These are phyloP conservation scores for Monosporascus sp. DNA, from an alignment of 2,329 filamentous ascomycete species.

Conservation along the genomic window DNA sequence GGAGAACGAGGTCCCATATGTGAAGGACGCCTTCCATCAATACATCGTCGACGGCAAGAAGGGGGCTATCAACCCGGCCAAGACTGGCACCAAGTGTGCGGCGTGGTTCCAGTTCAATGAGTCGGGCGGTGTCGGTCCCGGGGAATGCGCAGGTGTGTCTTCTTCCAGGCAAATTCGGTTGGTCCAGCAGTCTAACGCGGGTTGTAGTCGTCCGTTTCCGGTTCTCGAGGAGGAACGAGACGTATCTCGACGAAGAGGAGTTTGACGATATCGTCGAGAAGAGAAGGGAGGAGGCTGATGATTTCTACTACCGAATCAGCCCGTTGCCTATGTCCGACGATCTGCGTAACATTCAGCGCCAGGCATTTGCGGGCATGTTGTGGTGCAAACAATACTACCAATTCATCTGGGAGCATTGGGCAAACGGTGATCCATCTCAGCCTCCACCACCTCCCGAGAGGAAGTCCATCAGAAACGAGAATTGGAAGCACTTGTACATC, in stretches of 20 bases:
- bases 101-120: constrained; percentile 93
- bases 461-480: constrained; percentile 75
- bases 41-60: constrained; percentile 80
- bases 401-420: constrained; percentile 98
- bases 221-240: constrained; percentile 68
- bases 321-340: constrained; percentile 92
- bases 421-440: constrained; percentile 84
- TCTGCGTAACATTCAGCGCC: constrained; percentile 87
- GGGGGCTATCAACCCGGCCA: constrained; percentile 72
- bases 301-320: constrained; percentile 92
- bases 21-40: constrained; percentile 93
- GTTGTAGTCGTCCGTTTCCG: constrained; percentile 77
- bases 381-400: constrained; percentile 98
- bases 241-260: constrained; percentile 83
- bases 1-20: constrained; percentile 75
- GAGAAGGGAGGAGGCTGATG: constrained; percentile 83
- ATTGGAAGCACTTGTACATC: constrained; percentile 93
- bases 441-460: constrained; percentile 77
- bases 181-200: constrained; percentile 6
- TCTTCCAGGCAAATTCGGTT: constrained; percentile 40
- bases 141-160: constrained; percentile 79
- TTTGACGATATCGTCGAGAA: constrained; percentile 89
- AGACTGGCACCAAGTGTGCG: constrained; percentile 79
- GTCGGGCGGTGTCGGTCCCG: constrained; percentile 77
- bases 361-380: constrained; percentile 94